These are phyloP conservation scores for Irpex sp. DNA, from an alignment of 1,284 basidiomycete species.

Conservation along the genomic window DNA sequence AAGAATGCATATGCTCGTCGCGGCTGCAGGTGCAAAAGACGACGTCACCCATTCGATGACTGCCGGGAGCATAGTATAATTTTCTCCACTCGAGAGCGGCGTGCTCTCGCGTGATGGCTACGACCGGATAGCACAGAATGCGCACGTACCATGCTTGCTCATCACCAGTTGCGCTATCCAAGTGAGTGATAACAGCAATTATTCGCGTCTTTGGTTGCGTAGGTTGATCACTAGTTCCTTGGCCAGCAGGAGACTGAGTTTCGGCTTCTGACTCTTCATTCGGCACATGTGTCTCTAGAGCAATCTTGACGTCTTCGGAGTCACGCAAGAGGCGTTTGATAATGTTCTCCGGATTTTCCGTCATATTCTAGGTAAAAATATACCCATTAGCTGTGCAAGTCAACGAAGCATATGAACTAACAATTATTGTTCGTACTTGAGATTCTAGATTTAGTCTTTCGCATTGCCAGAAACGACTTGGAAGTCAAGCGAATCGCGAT, in stretches of 20 bases:
- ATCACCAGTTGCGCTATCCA: constrained; percentile 22
- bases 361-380: constrained; percentile 1
- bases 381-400: too few relatives aligned
- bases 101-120: not conserved
- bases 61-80: too few relatives aligned
- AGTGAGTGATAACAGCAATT: constrained; percentile 33
- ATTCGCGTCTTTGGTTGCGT: constrained; percentile 16
- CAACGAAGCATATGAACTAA: too few relatives aligned
- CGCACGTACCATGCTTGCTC: constrained; percentile 37
- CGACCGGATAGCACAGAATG: not conserved
- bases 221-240: not conserved
- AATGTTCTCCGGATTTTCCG: not conserved
- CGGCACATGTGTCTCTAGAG: constrained; percentile 2
- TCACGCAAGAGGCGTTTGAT: constrained; percentile 7
- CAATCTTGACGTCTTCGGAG: constrained; percentile 14
- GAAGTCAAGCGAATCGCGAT: not conserved
- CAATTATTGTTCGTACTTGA: too few relatives aligned
- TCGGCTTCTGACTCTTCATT: not conserved
- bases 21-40: too few relatives aligned
- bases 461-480: too few relatives aligned
- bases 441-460: too few relatives aligned
- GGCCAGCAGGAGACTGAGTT: not conserved
- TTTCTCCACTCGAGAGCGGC: too few relatives aligned
- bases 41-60: too few relatives aligned
- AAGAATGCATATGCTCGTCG: too few relatives aligned